A percentile compares a stretch with the other conserved stretches of the same genome.
These are phyloP conservation scores for Ceriops decandra DNA, from an alignment of 345 rosid genomes.

Conservation along the genomic window DNA sequence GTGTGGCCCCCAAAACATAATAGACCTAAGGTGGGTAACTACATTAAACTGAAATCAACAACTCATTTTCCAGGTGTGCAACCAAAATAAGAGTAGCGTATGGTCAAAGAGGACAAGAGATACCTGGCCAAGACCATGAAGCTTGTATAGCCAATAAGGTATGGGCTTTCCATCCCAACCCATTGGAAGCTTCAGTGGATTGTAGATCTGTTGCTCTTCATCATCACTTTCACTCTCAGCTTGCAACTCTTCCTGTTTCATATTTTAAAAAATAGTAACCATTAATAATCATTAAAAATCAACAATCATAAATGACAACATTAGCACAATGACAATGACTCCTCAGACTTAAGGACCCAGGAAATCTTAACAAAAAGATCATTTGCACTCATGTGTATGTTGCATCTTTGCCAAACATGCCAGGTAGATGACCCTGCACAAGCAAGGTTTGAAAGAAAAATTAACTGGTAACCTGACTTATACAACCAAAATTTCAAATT, in stretches of 20 bases:
- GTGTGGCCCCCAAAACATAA: not conserved
- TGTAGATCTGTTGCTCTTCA: slow-evolving; percentile 90
- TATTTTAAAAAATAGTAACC: slow-evolving; percentile 9
- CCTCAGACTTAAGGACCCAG: not conserved
- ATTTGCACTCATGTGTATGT: not conserved
- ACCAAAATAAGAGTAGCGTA: too few species aligned
- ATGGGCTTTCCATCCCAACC: slow-evolving; percentile 99
- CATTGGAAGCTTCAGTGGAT: slow-evolving; percentile 93
- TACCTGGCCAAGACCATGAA: slow-evolving; percentile 99
- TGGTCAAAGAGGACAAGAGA: slow-evolving; percentile 1
- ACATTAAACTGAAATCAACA: not conserved
- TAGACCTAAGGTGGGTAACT: not conserved
- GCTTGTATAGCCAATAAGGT: slow-evolving; percentile 99
- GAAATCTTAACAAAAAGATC: not conserved
- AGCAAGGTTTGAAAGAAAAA: not conserved
- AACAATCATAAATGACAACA: not conserved
- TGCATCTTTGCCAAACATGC: not conserved
- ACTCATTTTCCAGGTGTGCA: too few species aligned
- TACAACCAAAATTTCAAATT: too few species aligned
- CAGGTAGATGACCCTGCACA: not conserved
- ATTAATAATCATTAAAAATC: not conserved
- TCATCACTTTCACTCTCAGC: slow-evolving; percentile 95
- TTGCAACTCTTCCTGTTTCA: slow-evolving; percentile 75
- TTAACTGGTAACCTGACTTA: too few species aligned
- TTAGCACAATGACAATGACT: not conserved